Evolutionary conservation across 164 flowering plant species (phyloP), one percentile per base, ranked within the genome.

Genomic region (Tetrastigma voinierianum): DNA sequence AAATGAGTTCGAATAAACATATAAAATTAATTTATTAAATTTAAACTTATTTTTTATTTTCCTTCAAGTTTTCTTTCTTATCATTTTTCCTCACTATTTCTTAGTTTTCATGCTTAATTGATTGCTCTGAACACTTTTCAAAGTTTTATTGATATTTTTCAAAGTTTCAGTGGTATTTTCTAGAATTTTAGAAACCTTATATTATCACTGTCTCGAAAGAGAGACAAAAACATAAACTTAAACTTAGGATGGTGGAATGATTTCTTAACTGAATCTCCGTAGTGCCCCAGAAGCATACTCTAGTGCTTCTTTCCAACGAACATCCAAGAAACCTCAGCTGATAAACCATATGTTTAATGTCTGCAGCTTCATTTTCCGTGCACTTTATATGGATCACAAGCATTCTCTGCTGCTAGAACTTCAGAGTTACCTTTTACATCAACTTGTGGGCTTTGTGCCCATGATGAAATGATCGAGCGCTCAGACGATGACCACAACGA

Each of bases 301-400:
- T 16, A 90, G 76, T 59, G 85, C 66, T 84, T 77, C 78, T 86
- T 84, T 61, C 88, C 93, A 67, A 90, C 91, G 23, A 88, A 87
- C 91, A 90, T 86, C 90, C 91, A 86, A 65, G 91, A 87, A 72
- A 90, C 91, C 74, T 87, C 93, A 63, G 69, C 66, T 60, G 87
- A 87, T 40, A 59, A 76, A 19, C 85, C 74, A 64, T 90, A 90
- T 59, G 49, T 81, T 67, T 93, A 58, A 86, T 82, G 49, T 86
- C 86, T 21, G 77, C 85, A 90, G 65, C 88, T 82, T 59, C 87
- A 75, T 70, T 90, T 90, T 51, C 93, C 93, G 55, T 76, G 83
- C 17, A 87, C 90, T 70, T 71, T 80, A 46, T 87, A 90, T 14
- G 93, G 91, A 78, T 90, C 96, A 76, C 73, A 86, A 45, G 64